Base-by-base conservation (phyloP, 2,329 filamentous ascomycete genomes). In the Aureobasidium melanogenum region DNA sequence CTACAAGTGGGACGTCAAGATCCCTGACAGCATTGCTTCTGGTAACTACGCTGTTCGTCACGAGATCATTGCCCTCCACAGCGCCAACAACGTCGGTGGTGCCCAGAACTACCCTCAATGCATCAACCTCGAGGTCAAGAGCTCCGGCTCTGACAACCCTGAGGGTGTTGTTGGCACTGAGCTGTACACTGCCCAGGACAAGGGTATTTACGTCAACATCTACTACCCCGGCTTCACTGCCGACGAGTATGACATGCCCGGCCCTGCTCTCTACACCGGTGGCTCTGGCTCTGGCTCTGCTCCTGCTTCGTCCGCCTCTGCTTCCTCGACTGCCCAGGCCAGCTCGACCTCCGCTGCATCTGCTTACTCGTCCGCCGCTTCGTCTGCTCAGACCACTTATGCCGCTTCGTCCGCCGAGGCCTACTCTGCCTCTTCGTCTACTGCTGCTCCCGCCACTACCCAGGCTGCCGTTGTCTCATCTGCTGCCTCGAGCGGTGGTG, bases 31-130 rank as follows among this genome's bases (percentile, higher is more conserved):
- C 63, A 76, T 85, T 57, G 77, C 76, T 38, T 70, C 80, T 6
- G 84, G 84, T 22, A 77, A 84, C 67, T 85, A 85, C 68, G 79
- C 86, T 61, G 76, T 84, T 12, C 79, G 83, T 19, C 80, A 82
- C 59, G 83, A 85, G 74, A 77, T 82, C 58, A 79, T 87, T 56
- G 84, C 81, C 26, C 82, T 87, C 56, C 84, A 87, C 75, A 74
- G 74, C 32, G 80, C 75, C 15, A 75, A 72, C 4, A 65, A 70
- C 41, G 58, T 73, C 17, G 76, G 75, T 60, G 79, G 76, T 34
- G 75, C 76, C 22, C 74, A 79, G 66, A 73, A 74, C 67, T 78
- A 79, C 68, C 77, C 76, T 30, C 67, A 69, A 62, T 79, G 85
- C 71, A 75, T 84, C 67, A 85, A 87, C 76, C 69, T 87, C 64